Conservation (phyloP, 1,284 basidiomycete species). For the Apiotrichum mycotoxinovorans region DNA sequence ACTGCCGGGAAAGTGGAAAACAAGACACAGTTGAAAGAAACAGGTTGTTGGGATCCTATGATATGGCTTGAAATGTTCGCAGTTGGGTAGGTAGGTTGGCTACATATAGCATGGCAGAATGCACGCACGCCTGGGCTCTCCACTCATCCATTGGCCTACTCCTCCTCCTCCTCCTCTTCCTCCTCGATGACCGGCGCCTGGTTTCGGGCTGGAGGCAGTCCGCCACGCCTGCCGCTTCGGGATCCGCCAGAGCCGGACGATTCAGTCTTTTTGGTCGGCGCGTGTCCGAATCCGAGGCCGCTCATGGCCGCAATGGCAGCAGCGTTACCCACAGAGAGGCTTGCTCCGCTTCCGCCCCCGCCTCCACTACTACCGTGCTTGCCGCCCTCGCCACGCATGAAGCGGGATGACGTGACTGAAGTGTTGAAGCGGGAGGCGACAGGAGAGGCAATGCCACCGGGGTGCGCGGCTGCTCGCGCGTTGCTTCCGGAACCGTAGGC, state of each 20-base stretch:
- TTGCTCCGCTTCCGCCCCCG: neutral
- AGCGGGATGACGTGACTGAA: neutral
- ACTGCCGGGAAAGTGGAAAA: too few relatives aligned
- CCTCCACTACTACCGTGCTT: neutral
- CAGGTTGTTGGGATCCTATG: too few relatives aligned
- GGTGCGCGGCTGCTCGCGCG: neutral
- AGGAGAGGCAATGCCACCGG: neutral
- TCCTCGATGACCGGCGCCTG: conserved; percentile 8
- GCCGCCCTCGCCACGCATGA: conserved; percentile 8
- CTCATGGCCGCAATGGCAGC: neutral
- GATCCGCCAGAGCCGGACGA: neutral
- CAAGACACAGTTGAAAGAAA: too few relatives aligned
- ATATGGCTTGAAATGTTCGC: too few relatives aligned
- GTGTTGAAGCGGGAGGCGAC: conserved; percentile 2
- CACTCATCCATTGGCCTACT: neutral
- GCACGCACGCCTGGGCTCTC: neutral
- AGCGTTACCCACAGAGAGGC: too few relatives aligned
- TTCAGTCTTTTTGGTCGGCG: neutral
- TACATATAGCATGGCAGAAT: neutral
- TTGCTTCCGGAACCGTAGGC: neutral
- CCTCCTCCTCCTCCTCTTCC: conserved; percentile 5
- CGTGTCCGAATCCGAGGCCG: neutral
- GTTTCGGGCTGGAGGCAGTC: neutral
- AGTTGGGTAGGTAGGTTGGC: neutral
- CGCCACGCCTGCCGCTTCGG: neutral